Evolutionary conservation across 441 rosid species (phyloP).

Genomic region (Bruguiera hainesii): DNA sequence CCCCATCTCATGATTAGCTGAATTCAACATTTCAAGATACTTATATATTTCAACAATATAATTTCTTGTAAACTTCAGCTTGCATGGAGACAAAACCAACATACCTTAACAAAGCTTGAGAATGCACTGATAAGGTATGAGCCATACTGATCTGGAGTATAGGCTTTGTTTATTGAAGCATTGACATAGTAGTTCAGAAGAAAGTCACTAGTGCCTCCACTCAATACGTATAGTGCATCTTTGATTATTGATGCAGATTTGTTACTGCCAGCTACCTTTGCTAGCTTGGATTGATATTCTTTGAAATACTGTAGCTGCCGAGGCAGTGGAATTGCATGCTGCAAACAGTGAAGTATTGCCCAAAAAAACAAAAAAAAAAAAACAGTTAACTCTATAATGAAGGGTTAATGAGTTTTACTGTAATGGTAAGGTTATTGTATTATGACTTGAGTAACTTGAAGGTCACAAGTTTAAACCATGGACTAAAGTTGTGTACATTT

Average conservation of each 20-base stretch:
- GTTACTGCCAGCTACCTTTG: constrained; percentile 53
- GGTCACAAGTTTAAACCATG: too few species aligned
- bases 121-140: constrained; percentile 47
- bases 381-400: neutral
- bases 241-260: constrained; percentile 55
- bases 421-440: too few species aligned
- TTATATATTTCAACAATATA: neutral
- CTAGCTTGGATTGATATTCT: constrained; percentile 72
- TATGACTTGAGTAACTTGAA: too few species aligned
- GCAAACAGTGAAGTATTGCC: constrained; percentile 18
- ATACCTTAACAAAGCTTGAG: constrained; percentile 63
- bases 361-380: neutral
- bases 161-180: constrained; percentile 52
- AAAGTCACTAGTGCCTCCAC: constrained; percentile 85
- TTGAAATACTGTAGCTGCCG: constrained; percentile 74
- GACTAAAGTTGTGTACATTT: too few species aligned
- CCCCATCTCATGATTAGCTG: too few species aligned
- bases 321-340: constrained; percentile 77
- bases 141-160: constrained; percentile 64
- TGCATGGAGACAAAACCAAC: neutral
- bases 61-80: too few species aligned
- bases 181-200: constrained; percentile 83
- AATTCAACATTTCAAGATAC: neutral
- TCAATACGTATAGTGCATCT: constrained; percentile 57
- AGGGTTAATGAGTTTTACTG: neutral